These are phyloP conservation scores for Pseudognaphalium luteoalbum DNA, from an alignment of 129 eudicot genomes.

Conservation along the genomic window DNA sequence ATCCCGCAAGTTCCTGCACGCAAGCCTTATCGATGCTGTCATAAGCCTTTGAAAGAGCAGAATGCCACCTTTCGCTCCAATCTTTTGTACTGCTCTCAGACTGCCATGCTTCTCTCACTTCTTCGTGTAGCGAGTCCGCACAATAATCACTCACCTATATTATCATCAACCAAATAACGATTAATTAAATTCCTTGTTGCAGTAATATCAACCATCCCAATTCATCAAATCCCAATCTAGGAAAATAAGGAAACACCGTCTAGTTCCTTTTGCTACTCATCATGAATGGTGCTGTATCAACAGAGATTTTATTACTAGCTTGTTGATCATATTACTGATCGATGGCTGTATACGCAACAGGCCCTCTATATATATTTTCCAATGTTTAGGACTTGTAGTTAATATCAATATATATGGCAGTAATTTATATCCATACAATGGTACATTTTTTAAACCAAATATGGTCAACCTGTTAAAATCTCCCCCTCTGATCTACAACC, in stretches of 20 bases:
- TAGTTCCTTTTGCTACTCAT: too few species aligned
- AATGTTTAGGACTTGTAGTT: too few species aligned
- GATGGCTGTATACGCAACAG: neutral
- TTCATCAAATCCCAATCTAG: conserved; percentile 11
- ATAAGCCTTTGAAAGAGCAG: conserved; percentile 25
- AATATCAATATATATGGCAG: too few species aligned
- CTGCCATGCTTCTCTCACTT: conserved; percentile 31
- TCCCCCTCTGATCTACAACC: too few species aligned
- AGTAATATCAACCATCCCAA: neutral
- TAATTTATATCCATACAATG: too few species aligned
- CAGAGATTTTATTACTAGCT: too few species aligned
- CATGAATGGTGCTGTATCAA: too few species aligned
- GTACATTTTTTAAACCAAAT: too few species aligned
- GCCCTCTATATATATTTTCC: too few species aligned
- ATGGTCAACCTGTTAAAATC: too few species aligned
- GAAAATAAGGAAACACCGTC: neutral
- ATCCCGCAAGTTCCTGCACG: conserved; percentile 2
- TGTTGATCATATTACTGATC: neutral
- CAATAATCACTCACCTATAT: conserved; percentile 33
- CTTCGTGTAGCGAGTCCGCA: conserved; percentile 14
- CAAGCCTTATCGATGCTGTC: conserved; percentile 26
- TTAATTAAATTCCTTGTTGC: neutral
- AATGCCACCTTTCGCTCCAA: conserved; percentile 26
- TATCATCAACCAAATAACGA: neutral
- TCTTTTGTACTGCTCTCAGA: conserved; percentile 16